phyloP scores from a whole-genome alignment of 192 early-diverging fungal genomes.

The Coemansia furcata region DNA sequence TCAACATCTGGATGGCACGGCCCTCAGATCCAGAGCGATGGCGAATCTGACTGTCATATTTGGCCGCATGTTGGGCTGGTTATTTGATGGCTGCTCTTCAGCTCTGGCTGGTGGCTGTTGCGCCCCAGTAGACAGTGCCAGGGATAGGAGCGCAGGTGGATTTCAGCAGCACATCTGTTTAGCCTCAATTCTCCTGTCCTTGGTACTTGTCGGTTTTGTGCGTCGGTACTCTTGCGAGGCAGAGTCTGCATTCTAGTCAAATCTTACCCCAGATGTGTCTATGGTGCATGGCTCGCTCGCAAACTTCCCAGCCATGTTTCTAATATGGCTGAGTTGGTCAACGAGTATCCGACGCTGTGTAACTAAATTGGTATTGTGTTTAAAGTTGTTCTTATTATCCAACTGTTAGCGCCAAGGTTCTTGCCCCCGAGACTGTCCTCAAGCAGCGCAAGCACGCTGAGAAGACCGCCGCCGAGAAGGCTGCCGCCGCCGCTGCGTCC shows the following conservation, averaged over 20 bases:
- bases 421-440: conserved; percentile 84
- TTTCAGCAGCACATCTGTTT: background rate
- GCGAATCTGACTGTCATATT: background rate
- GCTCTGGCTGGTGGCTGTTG: background rate
- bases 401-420: conserved; percentile 60
- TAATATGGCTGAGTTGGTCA: conserved; percentile 10
- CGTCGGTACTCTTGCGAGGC: conserved; percentile 46
- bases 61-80: background rate
- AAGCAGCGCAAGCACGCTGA: conserved; percentile 80
- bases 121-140: conserved; percentile 2
- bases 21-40: conserved; percentile 3
- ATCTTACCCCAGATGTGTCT: conserved; percentile 1
- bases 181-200: background rate
- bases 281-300: conserved; percentile 49
- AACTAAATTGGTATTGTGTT: conserved; percentile 5
- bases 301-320: conserved; percentile 7
- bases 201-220: conserved; percentile 1
- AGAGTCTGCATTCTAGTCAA: conserved; percentile 24
- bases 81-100: background rate
- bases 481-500: conserved; percentile 42
- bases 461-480: conserved; percentile 66
- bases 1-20: conserved; percentile 3
- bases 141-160: background rate
- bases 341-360: conserved; percentile 42
- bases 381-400: background rate